phyloP scores from a whole-genome alignment of 106 monocot species.

The Cymbidium sinense region DNA sequence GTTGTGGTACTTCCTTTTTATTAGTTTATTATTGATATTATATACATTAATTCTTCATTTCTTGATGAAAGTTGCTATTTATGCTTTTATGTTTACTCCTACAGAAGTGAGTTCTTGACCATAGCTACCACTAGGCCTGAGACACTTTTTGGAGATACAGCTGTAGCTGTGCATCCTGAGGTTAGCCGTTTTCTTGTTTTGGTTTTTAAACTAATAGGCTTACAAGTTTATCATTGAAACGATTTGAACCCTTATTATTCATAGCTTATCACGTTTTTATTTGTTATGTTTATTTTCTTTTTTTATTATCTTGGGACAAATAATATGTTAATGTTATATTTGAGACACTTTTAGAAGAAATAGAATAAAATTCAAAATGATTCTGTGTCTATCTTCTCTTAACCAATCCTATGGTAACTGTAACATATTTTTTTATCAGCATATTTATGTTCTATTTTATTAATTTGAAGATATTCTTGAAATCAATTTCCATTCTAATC shows the following conservation, averaged over 20 bases:
- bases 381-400: neutral
- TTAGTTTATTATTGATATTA: neutral
- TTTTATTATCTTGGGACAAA: neutral
- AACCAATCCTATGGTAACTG: neutral
- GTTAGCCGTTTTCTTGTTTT: slow-evolving; percentile 18
- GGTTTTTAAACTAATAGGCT: neutral
- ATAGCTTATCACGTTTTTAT: neutral
- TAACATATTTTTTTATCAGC: neutral
- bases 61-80: neutral
- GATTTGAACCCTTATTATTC: neutral
- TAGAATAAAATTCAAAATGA: neutral
- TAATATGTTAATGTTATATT: neutral
- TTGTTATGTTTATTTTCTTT: neutral
- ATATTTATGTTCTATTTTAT: neutral
- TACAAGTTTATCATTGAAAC: neutral
- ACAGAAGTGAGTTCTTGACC: slow-evolving; percentile 76
- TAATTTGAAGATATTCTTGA: neutral
- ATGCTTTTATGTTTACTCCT: slow-evolving; percentile 7
- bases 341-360: neutral
- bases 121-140: slow-evolving; percentile 95
- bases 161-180: slow-evolving; percentile 94
- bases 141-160: slow-evolving; percentile 93
- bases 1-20: neutral
- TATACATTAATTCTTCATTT: neutral
- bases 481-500: neutral